These are phyloP conservation scores for Trichophaea hybrida DNA, from an alignment of 2,329 filamentous ascomycete species.

Conservation along the genomic window DNA sequence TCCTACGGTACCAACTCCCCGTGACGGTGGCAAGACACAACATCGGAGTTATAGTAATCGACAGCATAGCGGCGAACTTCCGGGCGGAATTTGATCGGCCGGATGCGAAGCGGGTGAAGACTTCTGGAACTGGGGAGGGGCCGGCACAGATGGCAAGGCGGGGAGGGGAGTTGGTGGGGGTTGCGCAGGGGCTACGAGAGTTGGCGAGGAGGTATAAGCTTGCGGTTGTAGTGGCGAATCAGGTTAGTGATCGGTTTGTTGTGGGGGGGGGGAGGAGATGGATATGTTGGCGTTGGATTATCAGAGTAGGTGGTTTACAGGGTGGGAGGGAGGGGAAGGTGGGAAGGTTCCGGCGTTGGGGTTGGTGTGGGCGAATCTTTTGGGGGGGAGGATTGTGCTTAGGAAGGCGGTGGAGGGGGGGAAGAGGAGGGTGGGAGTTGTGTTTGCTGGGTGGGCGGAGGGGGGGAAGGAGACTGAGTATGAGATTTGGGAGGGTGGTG, in stretches of 20 bases:
- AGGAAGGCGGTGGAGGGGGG: slow-evolving; percentile 38
- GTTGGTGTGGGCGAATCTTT: slow-evolving; percentile 26
- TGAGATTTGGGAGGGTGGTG: slow-evolving; percentile 52
- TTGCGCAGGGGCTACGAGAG: slow-evolving; percentile 61
- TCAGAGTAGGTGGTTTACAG: slow-evolving; percentile 26
- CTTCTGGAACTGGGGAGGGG: slow-evolving; percentile 6
- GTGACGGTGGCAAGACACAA: slow-evolving; percentile 62
- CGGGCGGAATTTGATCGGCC: slow-evolving; percentile 69
- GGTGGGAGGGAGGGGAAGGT: slow-evolving; percentile 18
- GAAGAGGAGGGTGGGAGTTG: slow-evolving; percentile 70
- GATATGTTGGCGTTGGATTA: slow-evolving; percentile 22
- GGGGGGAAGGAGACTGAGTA: slow-evolving; percentile 36
- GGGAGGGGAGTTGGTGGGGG: slow-evolving; percentile 58
- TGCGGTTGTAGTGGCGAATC: slow-evolving; percentile 84
- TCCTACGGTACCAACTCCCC: slow-evolving; percentile 81
- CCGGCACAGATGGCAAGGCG: slow-evolving; percentile 56
- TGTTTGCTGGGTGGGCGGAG: slow-evolving; percentile 63
- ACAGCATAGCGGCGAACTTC: slow-evolving; percentile 91
- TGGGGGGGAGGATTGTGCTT: slow-evolving; percentile 29
- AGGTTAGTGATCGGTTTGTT: slow-evolving; percentile 78
- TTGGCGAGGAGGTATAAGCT: slow-evolving; percentile 61
- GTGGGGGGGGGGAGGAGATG: slow-evolving; percentile 8
- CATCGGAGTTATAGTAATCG: slow-evolving; percentile 69
- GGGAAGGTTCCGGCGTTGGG: slow-evolving; percentile 25
- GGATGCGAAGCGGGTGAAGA: slow-evolving; percentile 23